A percentile compares a stretch with the other conserved stretches of the same genome.
Conservation (phyloP, 1,284 basidiomycete species). For the Coniferiporia weirii region DNA sequence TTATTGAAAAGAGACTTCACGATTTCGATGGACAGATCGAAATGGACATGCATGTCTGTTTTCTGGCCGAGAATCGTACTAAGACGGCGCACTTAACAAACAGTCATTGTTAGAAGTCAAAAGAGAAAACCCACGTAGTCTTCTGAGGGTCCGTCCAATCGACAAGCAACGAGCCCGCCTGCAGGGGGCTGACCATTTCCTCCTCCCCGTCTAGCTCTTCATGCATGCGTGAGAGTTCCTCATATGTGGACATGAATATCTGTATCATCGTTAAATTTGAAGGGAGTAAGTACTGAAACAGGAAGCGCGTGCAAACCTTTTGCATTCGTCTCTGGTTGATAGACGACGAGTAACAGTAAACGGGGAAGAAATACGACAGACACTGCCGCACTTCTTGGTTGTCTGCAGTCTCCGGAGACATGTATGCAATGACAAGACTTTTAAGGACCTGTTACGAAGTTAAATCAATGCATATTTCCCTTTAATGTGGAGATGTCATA, state of each 20-base stretch:
- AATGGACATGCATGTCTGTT: conserved; percentile 58
- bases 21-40: conserved; percentile 75
- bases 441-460: conserved; percentile 58
- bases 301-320: conserved; percentile 41
- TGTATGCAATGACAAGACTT: conserved; percentile 78
- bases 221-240: conserved; percentile 63
- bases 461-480: background rate
- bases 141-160: conserved; percentile 95
- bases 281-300: background rate
- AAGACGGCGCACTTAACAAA: background rate
- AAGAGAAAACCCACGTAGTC: conserved; percentile 49
- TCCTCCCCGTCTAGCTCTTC: conserved; percentile 72
- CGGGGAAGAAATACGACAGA: conserved; percentile 93
- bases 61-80: conserved; percentile 35
- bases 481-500: background rate
- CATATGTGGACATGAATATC: conserved; percentile 77
- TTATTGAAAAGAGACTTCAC: conserved; percentile 55
- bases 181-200: conserved; percentile 75
- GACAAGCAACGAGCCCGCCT: conserved; percentile 80
- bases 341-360: conserved; percentile 84
- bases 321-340: conserved; percentile 79
- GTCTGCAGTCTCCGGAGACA: conserved; percentile 80
- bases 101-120: conserved; percentile 22
- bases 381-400: conserved; percentile 92
- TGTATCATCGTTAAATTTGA: conserved; percentile 28